These are phyloP conservation scores for Amorphotheca resinae DNA, from an alignment of 495 filamentous ascomycete genomes.

Conservation along the genomic window DNA sequence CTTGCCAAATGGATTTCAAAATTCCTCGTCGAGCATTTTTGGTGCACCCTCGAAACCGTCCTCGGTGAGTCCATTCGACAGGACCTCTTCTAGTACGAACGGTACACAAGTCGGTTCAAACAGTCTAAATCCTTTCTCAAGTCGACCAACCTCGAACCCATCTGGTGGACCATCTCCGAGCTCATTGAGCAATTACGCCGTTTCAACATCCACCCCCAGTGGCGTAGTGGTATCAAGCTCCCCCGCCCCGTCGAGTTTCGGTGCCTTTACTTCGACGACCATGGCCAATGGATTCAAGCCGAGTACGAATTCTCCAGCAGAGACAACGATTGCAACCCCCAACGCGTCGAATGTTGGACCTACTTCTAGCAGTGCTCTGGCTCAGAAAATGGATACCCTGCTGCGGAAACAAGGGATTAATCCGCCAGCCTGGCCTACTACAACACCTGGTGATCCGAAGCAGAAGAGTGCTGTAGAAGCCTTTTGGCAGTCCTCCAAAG, in stretches of 20 bases:
- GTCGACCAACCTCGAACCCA: neutral
- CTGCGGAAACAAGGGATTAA: conserved; percentile 7
- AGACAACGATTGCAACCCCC: neutral
- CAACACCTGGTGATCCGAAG: conserved; percentile 26
- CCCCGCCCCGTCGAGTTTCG: neutral
- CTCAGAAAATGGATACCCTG: conserved; percentile 7
- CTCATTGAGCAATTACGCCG: neutral
- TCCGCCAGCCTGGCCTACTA: conserved; percentile 29
- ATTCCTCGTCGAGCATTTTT: neutral
- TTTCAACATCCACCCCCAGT: neutral
- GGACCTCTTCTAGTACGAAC: neutral
- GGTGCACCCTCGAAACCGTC: conserved; percentile 2
- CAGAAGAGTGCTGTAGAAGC: conserved; percentile 30
- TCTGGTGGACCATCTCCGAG: neutral
- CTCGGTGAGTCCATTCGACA: conserved; percentile 1
- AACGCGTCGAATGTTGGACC: too few relatives aligned
- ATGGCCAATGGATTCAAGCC: conserved; percentile 1
- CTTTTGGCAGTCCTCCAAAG: conserved; percentile 39
- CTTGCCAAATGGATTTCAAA: neutral
- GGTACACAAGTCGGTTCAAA: neutral
- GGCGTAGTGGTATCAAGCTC: neutral
- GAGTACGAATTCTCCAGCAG: neutral
- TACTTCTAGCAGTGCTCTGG: neutral
- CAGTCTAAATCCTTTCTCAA: neutral
- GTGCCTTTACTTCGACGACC: neutral